A percentile compares a stretch with the other conserved stretches of the same genome.
These are phyloP conservation scores for Aulographum hederae DNA, from an alignment of 2,329 filamentous ascomycete species.

Conservation along the genomic window DNA sequence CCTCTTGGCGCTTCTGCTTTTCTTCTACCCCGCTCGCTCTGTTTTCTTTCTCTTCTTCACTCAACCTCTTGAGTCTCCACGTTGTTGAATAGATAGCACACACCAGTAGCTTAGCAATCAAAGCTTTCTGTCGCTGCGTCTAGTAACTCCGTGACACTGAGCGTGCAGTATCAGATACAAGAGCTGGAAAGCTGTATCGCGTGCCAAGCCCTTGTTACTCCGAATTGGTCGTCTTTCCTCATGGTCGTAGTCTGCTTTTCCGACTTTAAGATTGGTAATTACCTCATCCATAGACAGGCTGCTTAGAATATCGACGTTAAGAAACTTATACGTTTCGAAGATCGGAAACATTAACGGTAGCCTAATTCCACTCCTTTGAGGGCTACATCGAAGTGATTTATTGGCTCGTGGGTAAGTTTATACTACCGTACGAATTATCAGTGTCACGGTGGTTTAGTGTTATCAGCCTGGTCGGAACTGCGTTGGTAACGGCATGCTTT, in stretches of 20 bases:
- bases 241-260: slow-evolving; percentile 7
- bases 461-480: too few relatives aligned
- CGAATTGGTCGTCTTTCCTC: slow-evolving; percentile 6
- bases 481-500: too few relatives aligned
- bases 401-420: slow-evolving; percentile 9
- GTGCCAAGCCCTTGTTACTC: slow-evolving; percentile 7
- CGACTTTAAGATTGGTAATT: slow-evolving; percentile 8
- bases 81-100: too few relatives aligned
- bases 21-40: too few relatives aligned
- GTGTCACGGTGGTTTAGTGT: too few relatives aligned
- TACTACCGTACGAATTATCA: too few relatives aligned
- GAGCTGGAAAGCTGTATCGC: slow-evolving; percentile 11
- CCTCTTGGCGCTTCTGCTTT: too few relatives aligned
- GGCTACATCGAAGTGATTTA: slow-evolving; percentile 9
- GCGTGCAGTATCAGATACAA: slow-evolving; percentile 9
- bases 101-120: too few relatives aligned
- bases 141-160: too few relatives aligned
- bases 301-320: slow-evolving; percentile 9
- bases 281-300: slow-evolving; percentile 9
- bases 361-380: slow-evolving; percentile 12
- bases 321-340: slow-evolving; percentile 11
- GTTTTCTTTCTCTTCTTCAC: too few relatives aligned
- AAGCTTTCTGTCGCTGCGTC: too few relatives aligned
- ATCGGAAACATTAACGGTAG: slow-evolving; percentile 12
- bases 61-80: too few relatives aligned